Base-by-base conservation (phyloP, 1,284 basidiomycete genomes). In the Sporisorium graminicola region DNA sequence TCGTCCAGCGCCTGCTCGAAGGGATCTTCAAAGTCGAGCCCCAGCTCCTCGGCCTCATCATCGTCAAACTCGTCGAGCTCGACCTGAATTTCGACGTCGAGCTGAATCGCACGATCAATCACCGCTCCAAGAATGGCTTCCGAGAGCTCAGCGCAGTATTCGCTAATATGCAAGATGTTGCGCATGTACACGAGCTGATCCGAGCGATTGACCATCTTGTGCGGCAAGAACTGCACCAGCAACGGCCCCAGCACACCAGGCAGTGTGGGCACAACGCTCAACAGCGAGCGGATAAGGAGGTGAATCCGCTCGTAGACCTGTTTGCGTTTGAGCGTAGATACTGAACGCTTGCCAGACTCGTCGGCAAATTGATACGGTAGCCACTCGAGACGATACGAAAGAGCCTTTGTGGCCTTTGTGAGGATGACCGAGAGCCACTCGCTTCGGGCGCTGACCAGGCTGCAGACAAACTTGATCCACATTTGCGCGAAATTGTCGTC, bases 41-140 rank as follows among this genome's bases (percentile, higher is more conserved):
- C 85, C 59, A 62, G 80, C 77, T 60, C 84, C 47, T 80, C 74
- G 10, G 77, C 65, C 20, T 81, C 81, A 16, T 82, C 82, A 14
- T 87, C 86, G 64, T 97, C 95, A 20, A 96, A 88, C 78, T 98
- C 95, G 85, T 98, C 96, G 3, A 96, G 86, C 82, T 96, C 94
- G 22, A 95, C 92, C 86, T 98, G 96, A 55, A 99, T 97, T 86
- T 99, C 96, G 50, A 96, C 95, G 85, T 99, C 97, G 65, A 99
- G 94, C 85, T 96, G 92, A 43, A 99, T 91, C 49, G 95, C 93
- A 18, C 94, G 90, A 85, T 97, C 95, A 18, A 98, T 89, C 44
- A 98, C 92, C 0, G 92, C 91, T 1, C 91, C 91, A 58, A 98
- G 88, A 43, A 98, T 91, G 68, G 91, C 91, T 78, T 95, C 94